Percentiles rank a stretch among this genome's conserved stretches.
Conservation (phyloP, 352 stramenopile species). For the Nothophytophthora sp. region DNA sequence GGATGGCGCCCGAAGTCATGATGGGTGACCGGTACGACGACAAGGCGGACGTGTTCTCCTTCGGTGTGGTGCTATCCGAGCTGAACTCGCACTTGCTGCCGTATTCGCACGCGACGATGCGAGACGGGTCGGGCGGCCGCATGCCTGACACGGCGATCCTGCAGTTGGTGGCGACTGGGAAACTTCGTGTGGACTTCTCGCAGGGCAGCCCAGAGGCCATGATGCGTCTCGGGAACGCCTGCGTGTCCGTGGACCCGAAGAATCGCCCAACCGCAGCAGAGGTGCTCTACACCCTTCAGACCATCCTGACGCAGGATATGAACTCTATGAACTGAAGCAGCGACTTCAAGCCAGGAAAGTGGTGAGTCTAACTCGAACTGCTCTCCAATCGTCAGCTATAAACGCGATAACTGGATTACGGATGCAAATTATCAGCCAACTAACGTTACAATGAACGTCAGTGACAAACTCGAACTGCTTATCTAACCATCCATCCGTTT, state of each 20-base stretch:
- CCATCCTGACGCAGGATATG: neutral
- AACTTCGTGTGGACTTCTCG: conserved; percentile 21
- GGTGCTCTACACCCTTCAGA: conserved; percentile 17
- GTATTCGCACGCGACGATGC: conserved; percentile 14
- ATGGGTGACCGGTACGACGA: conserved; percentile 25
- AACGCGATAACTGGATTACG: too few species aligned
- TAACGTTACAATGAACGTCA: too few species aligned
- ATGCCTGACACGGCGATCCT: conserved; percentile 16
- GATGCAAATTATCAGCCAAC: too few species aligned
- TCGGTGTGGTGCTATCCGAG: conserved; percentile 26
- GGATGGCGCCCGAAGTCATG: conserved; percentile 44
- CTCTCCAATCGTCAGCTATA: too few species aligned
- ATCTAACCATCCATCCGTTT: too few species aligned
- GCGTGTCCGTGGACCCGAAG: conserved; percentile 11
- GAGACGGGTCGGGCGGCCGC: neutral
- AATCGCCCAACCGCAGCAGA: conserved; percentile 18
- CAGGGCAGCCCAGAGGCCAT: neutral
- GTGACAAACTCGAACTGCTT: too few species aligned
- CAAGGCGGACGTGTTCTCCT: conserved; percentile 24
- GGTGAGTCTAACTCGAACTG: too few species aligned
- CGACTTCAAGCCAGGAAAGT: too few species aligned
- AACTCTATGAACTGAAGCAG: neutral
- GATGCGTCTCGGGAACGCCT: conserved; percentile 12
- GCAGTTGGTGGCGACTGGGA: conserved; percentile 24
- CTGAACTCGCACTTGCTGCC: conserved; percentile 27